Percentiles rank a stretch among this genome's conserved stretches.
Conservation (phyloP, 73 alveolate species). For the Paramecium bursaria region DNA sequence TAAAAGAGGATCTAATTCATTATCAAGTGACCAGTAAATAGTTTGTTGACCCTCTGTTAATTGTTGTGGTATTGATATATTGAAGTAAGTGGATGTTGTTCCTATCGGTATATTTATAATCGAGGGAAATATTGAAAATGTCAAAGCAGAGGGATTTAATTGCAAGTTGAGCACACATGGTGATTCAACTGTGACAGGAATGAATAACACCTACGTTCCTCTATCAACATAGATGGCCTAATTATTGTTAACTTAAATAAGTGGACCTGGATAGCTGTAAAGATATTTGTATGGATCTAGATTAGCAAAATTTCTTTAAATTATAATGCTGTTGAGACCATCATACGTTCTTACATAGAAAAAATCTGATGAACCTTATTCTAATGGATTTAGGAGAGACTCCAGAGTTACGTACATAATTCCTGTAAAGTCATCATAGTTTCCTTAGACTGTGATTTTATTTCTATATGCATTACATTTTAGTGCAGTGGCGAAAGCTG, state of each 20-base stretch:
- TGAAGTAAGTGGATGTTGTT: constrained; percentile 13
- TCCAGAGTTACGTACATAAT: constrained; percentile 17
- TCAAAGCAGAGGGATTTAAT: constrained; percentile 20
- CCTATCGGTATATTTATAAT: constrained; percentile 44
- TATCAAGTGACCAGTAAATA: constrained; percentile 56
- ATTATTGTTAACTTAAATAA: constrained; percentile 53
- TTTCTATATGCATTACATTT: constrained; percentile 42
- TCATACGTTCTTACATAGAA: constrained; percentile 43
- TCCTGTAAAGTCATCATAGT: constrained; percentile 58
- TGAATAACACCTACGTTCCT: constrained; percentile 45
- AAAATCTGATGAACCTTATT: constrained; percentile 17
- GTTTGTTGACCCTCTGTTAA: constrained; percentile 34
- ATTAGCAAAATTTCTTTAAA: constrained; percentile 47
- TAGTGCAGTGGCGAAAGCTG: constrained; percentile 53
- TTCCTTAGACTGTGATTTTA: constrained; percentile 53
- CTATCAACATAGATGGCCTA: constrained; percentile 27
- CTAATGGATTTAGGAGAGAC: constrained; percentile 24
- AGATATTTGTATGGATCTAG: constrained; percentile 36
- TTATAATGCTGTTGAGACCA: constrained; percentile 18
- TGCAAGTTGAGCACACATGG: constrained; percentile 56
- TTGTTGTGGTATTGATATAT: constrained; percentile 52
- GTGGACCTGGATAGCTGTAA: constrained; percentile 60
- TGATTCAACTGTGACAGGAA: constrained; percentile 26
- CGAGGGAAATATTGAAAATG: constrained; percentile 22
- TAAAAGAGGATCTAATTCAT: constrained; percentile 59